Percentiles rank a stretch among this genome's conserved stretches.
phyloP scores from a whole-genome alignment of 2,329 filamentous ascomycete species.

The Canariomyces notabilis region DNA sequence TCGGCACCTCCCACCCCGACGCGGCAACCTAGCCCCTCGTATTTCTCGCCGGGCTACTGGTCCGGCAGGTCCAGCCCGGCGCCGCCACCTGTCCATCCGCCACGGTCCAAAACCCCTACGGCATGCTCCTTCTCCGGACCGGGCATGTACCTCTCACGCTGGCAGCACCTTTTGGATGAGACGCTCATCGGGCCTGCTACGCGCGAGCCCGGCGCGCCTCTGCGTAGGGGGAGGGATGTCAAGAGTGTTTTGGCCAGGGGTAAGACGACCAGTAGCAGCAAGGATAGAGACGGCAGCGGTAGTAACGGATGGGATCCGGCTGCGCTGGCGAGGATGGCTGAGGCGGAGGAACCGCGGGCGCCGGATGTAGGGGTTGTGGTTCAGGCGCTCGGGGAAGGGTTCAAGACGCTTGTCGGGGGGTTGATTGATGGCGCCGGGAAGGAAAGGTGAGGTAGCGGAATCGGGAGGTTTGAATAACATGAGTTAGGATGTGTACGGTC shows the following conservation, averaged over 20 bases:
- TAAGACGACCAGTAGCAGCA: slow-evolving; percentile 29
- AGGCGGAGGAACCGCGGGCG: slow-evolving; percentile 29
- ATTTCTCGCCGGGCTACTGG: slow-evolving; percentile 8
- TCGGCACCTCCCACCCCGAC: slow-evolving; percentile 2
- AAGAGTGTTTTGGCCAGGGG: slow-evolving; percentile 39
- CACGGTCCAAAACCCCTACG: neutral
- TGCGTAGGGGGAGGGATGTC: slow-evolving; percentile 51
- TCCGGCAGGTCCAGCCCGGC: slow-evolving; percentile 8
- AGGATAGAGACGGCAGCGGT: neutral
- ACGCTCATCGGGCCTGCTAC: slow-evolving; percentile 61
- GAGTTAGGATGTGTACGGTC: too few relatives aligned
- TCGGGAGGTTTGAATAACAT: too few relatives aligned
- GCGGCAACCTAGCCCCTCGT: slow-evolving; percentile 13
- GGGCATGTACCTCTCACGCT: slow-evolving; percentile 66
- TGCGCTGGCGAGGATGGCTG: slow-evolving; percentile 26
- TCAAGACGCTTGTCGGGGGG: slow-evolving; percentile 28
- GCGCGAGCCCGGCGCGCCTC: slow-evolving; percentile 38
- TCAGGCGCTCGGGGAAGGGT: slow-evolving; percentile 35
- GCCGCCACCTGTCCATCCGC: neutral
- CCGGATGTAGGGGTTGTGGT: slow-evolving; percentile 42
- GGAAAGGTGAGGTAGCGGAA: slow-evolving; percentile 7
- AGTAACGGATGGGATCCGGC: slow-evolving; percentile 15
- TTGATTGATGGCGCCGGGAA: too few relatives aligned
- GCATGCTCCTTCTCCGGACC: slow-evolving; percentile 47
- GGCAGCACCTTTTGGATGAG: slow-evolving; percentile 67